A percentile compares a stretch with the other conserved stretches of the same genome.
phyloP scores from a whole-genome alignment of 2,329 filamentous ascomycete species.

The Leptographium wingfieldii region DNA sequence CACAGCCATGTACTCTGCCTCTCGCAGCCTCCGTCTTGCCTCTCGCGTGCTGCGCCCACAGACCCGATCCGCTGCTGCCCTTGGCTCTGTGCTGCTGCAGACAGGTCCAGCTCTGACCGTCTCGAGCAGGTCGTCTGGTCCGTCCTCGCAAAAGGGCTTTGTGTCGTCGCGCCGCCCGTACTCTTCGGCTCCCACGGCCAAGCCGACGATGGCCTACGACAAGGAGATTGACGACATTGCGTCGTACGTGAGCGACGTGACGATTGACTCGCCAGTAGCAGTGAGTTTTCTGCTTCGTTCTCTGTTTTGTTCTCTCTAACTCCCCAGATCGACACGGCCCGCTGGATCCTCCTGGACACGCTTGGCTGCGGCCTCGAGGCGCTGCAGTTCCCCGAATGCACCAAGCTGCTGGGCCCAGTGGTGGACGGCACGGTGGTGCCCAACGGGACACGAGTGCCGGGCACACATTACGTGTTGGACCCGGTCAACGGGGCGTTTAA shows the following conservation, averaged over 20 bases:
- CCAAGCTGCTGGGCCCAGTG: constrained; percentile 83
- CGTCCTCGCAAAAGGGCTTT: constrained; percentile 26
- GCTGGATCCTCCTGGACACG: constrained; percentile 94
- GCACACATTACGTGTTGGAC: constrained; percentile 88
- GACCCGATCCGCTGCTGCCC: constrained; percentile 19
- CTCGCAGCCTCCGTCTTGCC: constrained; percentile 40
- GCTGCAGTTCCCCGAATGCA: constrained; percentile 89
- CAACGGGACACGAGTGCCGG: constrained; percentile 81
- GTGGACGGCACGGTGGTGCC: constrained; percentile 85
- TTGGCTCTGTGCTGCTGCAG: neutral
- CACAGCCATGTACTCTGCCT: constrained; percentile 38
- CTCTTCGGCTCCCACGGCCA: constrained; percentile 37
- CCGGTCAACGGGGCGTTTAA: constrained; percentile 96
- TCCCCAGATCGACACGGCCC: constrained; percentile 67
- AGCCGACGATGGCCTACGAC: constrained; percentile 57
- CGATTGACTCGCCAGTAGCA: constrained; percentile 82
- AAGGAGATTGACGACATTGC: constrained; percentile 93
- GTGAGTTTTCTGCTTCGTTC: constrained; percentile 40
- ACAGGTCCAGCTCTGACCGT: constrained; percentile 10
- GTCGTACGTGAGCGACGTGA: constrained; percentile 83
- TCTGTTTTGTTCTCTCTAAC: neutral
- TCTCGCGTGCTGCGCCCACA: constrained; percentile 40
- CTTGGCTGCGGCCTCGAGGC: constrained; percentile 94
- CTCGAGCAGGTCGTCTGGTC: constrained; percentile 16
- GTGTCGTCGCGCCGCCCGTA: constrained; percentile 28